Conservation (phyloP, 352 stramenopile species). For the Phytopythium kandeliae region DNA sequence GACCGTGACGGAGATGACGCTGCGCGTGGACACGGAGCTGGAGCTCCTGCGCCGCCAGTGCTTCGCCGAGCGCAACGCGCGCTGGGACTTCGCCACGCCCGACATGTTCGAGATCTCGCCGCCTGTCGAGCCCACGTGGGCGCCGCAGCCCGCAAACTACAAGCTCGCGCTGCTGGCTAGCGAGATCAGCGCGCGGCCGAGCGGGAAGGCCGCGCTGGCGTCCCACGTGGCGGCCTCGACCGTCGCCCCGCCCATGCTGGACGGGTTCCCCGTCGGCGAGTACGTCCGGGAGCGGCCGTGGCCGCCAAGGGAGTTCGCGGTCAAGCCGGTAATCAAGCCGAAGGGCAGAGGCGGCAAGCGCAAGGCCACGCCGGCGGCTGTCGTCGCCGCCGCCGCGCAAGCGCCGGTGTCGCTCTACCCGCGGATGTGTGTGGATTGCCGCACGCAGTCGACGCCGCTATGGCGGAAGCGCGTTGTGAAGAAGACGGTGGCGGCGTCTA, state of each 20-base stretch:
- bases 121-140: slow-evolving; percentile 20
- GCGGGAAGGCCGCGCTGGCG: slow-evolving; percentile 8
- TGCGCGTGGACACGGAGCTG: slow-evolving; percentile 73
- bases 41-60: slow-evolving; percentile 65
- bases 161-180: slow-evolving; percentile 24
- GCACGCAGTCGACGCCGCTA: slow-evolving; percentile 54
- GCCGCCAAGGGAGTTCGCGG: slow-evolving; percentile 68
- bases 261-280: slow-evolving; percentile 16
- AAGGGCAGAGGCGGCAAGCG: slow-evolving; percentile 45
- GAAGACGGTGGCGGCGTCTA: neutral
- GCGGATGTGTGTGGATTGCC: slow-evolving; percentile 36
- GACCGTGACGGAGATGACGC: slow-evolving; percentile 51
- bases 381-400: slow-evolving; percentile 33
- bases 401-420: slow-evolving; percentile 14
- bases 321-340: slow-evolving; percentile 48
- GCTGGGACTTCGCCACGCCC: slow-evolving; percentile 46
- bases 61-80: slow-evolving; percentile 71
- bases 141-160: slow-evolving; percentile 28
- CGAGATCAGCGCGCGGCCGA: neutral
- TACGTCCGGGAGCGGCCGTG: slow-evolving; percentile 60
- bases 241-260: slow-evolving; percentile 10
- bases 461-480: slow-evolving; percentile 43
- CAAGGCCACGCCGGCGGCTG: slow-evolving; percentile 41
- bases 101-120: slow-evolving; percentile 40
- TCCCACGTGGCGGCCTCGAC: neutral